These are phyloP conservation scores for Sporothrix brunneoviolacea DNA, from an alignment of 2,329 filamentous ascomycete genomes.

Conservation along the genomic window DNA sequence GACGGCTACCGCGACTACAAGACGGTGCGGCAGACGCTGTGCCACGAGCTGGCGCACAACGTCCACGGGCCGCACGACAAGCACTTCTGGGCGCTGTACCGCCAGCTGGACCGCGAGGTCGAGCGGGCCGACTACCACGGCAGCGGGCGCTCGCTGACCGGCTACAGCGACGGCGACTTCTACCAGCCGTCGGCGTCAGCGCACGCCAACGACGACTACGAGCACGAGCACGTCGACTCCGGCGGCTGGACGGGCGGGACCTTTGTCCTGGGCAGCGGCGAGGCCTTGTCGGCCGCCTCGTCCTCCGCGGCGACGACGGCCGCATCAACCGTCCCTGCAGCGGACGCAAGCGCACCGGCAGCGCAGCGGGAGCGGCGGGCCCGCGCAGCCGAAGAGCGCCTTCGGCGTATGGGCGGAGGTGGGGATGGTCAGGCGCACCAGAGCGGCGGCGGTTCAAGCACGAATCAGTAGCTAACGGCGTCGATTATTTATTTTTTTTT, in stretches of 20 bases:
- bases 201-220: conserved; percentile 38
- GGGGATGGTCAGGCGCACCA: neutral
- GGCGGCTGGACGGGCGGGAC: conserved; percentile 74
- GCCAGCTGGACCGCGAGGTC: conserved; percentile 82
- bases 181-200: conserved; percentile 36
- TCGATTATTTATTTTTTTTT: neutral
- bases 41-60: conserved; percentile 92
- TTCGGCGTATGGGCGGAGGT: conserved; percentile 36
- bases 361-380: conserved; percentile 70
- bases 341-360: conserved; percentile 20
- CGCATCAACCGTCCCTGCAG: conserved; percentile 2
- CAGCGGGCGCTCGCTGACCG: conserved; percentile 59
- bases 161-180: conserved; percentile 59
- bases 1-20: conserved; percentile 92
- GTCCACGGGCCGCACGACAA: conserved; percentile 78
- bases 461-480: neutral
- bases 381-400: conserved; percentile 62
- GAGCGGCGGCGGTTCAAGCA: neutral
- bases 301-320: neutral
- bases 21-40: conserved; percentile 83
- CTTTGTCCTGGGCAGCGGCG: conserved; percentile 60
- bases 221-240: conserved; percentile 56
- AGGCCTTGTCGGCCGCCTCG: conserved; percentile 33
- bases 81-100: conserved; percentile 84
- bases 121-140: conserved; percentile 70